Conservation (phyloP, 2,329 filamentous ascomycete species). For the Fusarium zealandicum region DNA sequence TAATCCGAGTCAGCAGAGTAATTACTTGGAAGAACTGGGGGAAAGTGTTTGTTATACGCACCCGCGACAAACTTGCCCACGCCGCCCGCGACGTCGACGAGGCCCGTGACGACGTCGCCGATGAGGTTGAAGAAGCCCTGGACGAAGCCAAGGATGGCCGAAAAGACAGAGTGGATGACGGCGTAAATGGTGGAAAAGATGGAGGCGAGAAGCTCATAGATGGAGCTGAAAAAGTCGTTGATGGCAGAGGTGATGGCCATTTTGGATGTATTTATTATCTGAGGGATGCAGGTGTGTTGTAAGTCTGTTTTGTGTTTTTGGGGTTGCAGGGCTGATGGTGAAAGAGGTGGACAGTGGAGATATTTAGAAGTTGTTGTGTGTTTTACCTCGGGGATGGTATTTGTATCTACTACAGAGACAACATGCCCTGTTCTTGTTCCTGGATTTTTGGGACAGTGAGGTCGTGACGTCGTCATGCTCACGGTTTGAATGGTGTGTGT, state of each 20-base stretch:
- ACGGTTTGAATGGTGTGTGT: constrained; percentile 17
- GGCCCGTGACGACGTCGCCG: constrained; percentile 46
- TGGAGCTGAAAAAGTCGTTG: constrained; percentile 49
- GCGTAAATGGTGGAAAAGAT: constrained; percentile 47
- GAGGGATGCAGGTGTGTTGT: too few species aligned
- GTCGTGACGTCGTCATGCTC: constrained; percentile 43
- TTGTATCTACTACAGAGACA: background rate
- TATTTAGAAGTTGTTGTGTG: background rate
- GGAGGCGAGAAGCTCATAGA: constrained; percentile 52
- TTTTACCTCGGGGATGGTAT: background rate
- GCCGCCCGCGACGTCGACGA: constrained; percentile 49
- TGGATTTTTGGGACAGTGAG: constrained; percentile 12
- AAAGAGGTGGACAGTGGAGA: background rate
- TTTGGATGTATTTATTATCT: constrained; percentile 24
- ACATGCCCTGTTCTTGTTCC: constrained; percentile 10
- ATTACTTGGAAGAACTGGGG: background rate
- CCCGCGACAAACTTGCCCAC: constrained; percentile 50
- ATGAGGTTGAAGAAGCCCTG: constrained; percentile 48
- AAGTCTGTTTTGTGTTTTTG: background rate
- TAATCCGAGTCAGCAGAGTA: background rate
- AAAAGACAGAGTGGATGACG: constrained; percentile 46
- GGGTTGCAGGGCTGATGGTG: background rate
- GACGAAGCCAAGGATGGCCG: constrained; percentile 47
- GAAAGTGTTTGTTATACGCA: constrained; percentile 38
- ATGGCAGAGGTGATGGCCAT: constrained; percentile 49